These are phyloP conservation scores for Catenaria anguillulae DNA, from an alignment of 371 early-diverging fungal genomes.

Conservation along the genomic window DNA sequence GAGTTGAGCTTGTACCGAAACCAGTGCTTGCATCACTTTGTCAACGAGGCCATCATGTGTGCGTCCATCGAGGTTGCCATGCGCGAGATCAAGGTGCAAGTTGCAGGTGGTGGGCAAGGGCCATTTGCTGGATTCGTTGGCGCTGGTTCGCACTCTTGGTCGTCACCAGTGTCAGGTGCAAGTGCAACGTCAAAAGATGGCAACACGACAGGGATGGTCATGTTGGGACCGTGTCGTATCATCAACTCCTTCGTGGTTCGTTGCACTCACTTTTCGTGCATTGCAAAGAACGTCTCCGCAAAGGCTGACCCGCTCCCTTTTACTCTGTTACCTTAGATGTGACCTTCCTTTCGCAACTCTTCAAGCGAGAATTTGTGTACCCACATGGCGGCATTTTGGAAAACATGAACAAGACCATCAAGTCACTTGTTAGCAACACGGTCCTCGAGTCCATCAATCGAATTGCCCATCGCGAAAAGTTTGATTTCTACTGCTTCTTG, in stretches of 20 bases:
- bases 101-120: no score
- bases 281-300: no score
- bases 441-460: neutral
- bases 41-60: constrained; percentile 37
- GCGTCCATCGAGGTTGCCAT: neutral
- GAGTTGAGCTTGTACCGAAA: constrained; percentile 75
- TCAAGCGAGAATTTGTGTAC: constrained; percentile 74
- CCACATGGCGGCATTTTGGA: constrained; percentile 55
- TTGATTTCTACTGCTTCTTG: constrained; percentile 67
- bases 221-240: neutral
- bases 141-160: no score
- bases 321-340: no score
- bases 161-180: no score
- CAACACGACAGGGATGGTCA: no score
- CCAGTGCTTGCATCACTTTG: constrained; percentile 70
- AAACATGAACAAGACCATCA: constrained; percentile 43
- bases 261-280: neutral
- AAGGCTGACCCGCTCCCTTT: no score
- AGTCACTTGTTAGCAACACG: neutral
- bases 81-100: no score
- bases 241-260: neutral
- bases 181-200: no score
- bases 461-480: constrained; percentile 1
- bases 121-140: no score
- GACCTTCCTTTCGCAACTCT: constrained; percentile 55